Evolutionary conservation across 257 asterid species (phyloP).

Genomic region (Solanum habrochaites): DNA sequence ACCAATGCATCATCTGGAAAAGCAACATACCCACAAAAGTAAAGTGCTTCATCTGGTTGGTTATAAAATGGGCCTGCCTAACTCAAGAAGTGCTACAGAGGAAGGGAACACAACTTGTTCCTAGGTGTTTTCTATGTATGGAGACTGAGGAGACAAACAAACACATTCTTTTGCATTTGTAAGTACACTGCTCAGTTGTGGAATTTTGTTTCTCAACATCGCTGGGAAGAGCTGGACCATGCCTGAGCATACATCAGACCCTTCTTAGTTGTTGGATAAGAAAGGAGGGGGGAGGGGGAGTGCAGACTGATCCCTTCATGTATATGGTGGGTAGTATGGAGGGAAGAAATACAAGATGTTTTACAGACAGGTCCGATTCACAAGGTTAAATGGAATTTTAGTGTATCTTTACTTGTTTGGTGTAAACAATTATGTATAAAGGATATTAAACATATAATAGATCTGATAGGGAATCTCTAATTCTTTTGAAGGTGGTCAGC

Average conservation of each 20-base stretch:
- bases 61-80: not conserved
- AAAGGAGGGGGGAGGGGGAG: too few relatives aligned
- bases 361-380: too few relatives aligned
- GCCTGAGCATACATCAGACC: too few relatives aligned
- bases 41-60: not conserved
- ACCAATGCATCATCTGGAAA: not conserved
- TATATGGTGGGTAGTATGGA: too few relatives aligned
- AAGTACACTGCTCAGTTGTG: too few relatives aligned
- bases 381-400: too few relatives aligned
- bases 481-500: not conserved
- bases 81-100: not conserved
- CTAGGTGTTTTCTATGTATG: not conserved
- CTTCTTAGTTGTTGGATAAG: too few relatives aligned
- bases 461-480: not conserved
- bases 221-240: too few relatives aligned
- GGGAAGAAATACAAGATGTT: too few relatives aligned
- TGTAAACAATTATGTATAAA: not conserved
- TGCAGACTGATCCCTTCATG: too few relatives aligned
- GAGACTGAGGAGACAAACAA: not conserved
- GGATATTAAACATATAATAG: not conserved
- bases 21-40: not conserved
- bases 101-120: not conserved
- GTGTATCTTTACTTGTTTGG: not conserved
- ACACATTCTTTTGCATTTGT: not conserved
- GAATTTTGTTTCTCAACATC: too few relatives aligned